These are phyloP conservation scores for Lathyrus oleraceus DNA, from an alignment of 306 rosid genomes.

Conservation along the genomic window DNA sequence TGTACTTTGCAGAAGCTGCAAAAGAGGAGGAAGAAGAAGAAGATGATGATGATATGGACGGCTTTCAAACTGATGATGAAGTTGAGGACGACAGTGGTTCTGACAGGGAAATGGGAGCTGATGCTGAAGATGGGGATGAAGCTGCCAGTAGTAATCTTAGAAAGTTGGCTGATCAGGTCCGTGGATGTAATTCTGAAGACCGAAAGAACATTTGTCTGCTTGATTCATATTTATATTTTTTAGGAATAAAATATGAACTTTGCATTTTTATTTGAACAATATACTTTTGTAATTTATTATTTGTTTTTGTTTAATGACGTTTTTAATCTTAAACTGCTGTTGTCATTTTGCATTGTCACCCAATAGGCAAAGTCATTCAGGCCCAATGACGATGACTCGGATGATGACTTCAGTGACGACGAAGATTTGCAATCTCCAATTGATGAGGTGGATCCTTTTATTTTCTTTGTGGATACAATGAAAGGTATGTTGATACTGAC, in stretches of 20 bases:
- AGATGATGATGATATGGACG: conserved; percentile 63
- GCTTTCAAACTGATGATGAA: conserved; percentile 83
- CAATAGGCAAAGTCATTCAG: conserved; percentile 67
- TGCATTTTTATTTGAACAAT: background rate
- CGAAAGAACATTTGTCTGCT: conserved; percentile 3
- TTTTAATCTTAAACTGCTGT: conserved; percentile 9
- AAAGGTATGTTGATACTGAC: conserved; percentile 55
- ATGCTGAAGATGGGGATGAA: conserved; percentile 86
- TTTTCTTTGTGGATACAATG: conserved; percentile 79
- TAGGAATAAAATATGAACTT: background rate
- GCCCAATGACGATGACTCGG: conserved; percentile 61
- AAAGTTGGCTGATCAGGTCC: conserved; percentile 84
- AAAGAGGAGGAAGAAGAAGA: conserved; percentile 69
- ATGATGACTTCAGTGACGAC: conserved; percentile 80
- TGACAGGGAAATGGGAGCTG: conserved; percentile 94
- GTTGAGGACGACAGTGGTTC: conserved; percentile 76
- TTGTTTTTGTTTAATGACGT: conserved; percentile 5
- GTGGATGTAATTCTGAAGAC: conserved; percentile 17
- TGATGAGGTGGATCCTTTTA: conserved; percentile 93
- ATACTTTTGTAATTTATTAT: background rate
- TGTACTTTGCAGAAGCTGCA: conserved; percentile 66
- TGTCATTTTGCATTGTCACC: conserved; percentile 19
- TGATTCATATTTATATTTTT: conserved; percentile 7
- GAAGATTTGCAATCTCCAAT: conserved; percentile 93
- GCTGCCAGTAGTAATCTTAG: conserved; percentile 67